Conservation (phyloP, 441 rosid species). For the Hypseocharis bilobata region DNA sequence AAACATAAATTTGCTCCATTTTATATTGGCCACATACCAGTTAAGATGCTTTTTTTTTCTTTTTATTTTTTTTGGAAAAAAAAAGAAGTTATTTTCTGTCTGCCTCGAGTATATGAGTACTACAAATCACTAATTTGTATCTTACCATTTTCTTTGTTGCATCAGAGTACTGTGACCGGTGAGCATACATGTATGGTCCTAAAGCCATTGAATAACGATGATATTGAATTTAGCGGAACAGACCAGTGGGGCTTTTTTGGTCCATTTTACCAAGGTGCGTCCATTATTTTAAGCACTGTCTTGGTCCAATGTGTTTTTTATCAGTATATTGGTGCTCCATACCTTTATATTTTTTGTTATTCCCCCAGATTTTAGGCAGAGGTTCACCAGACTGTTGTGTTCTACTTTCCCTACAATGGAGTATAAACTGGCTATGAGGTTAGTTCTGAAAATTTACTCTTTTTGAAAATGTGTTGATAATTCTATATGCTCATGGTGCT, state of each 20-base stretch:
- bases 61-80: background rate
- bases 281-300: constrained; percentile 9
- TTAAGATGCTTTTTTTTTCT: constrained; percentile 33
- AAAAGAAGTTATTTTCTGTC: background rate
- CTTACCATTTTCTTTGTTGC: constrained; percentile 20
- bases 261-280: constrained; percentile 78
- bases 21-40: constrained; percentile 77
- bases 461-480: constrained; percentile 8
- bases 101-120: background rate
- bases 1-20: constrained; percentile 85
- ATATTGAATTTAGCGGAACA: constrained; percentile 47
- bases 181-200: constrained; percentile 88
- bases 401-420: constrained; percentile 59
- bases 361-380: constrained; percentile 57
- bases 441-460: constrained; percentile 19
- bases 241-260: constrained; percentile 80
- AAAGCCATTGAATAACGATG: constrained; percentile 67
- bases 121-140: background rate
- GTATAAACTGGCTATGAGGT: constrained; percentile 95
- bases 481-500: constrained; percentile 21
- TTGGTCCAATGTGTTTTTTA: background rate
- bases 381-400: constrained; percentile 54
- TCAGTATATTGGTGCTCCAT: constrained; percentile 2
- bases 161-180: constrained; percentile 81
- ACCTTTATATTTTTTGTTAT: constrained; percentile 14